These are phyloP conservation scores for Exidia glandulosa DNA, from an alignment of 768 basidiomycete genomes.

Conservation along the genomic window DNA sequence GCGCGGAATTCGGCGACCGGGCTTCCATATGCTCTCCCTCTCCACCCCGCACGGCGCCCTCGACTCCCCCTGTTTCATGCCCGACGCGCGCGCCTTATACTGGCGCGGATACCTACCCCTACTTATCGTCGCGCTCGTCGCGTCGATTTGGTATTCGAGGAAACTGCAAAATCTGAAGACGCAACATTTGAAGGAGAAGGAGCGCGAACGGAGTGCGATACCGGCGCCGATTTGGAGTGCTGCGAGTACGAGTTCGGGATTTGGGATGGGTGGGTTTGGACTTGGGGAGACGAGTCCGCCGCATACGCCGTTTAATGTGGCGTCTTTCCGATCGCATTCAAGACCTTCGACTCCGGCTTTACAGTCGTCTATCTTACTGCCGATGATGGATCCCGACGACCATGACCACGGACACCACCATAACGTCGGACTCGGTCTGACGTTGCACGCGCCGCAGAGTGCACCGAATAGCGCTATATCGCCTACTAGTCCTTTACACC, in stretches of 20 bases:
- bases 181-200: no score
- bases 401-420: neutral
- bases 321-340: neutral
- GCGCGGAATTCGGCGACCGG: constrained; percentile 75
- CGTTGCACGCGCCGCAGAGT: neutral
- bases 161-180: no score
- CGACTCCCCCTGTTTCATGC: constrained; percentile 66
- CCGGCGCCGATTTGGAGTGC: neutral
- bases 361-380: neutral
- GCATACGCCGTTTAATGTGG: neutral
- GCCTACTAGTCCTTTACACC: neutral
- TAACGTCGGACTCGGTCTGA: neutral
- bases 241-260: neutral
- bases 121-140: constrained; percentile 40
- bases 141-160: neutral
- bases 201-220: neutral
- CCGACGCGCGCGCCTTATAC: constrained; percentile 77
- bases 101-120: constrained; percentile 60
- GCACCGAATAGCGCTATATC: neutral
- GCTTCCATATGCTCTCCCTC: constrained; percentile 83
- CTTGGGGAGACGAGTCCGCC: neutral
- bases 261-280: neutral
- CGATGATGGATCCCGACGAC: neutral
- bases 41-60: constrained; percentile 29
- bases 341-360: neutral